phyloP scores from a whole-genome alignment of 1,284 basidiomycete genomes.

The Leccinum angustisporum region DNA sequence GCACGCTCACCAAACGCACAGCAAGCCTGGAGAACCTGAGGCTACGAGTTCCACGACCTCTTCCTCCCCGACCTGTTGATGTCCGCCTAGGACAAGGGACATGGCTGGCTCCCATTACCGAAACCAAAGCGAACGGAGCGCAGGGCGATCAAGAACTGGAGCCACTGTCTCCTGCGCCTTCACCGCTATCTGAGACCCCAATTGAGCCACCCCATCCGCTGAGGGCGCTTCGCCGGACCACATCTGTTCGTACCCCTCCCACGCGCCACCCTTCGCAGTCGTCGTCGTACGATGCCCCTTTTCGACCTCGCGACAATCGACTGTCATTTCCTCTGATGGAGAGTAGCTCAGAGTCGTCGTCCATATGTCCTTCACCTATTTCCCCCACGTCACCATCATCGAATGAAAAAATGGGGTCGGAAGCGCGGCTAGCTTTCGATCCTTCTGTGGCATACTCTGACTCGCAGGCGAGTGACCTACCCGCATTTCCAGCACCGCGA shows the following conservation, averaged over 20 bases:
- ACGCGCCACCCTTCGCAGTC: slow-evolving; percentile 4
- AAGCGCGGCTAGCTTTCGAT: slow-evolving; percentile 32
- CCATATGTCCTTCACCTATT: slow-evolving; percentile 7
- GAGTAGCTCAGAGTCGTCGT: slow-evolving; percentile 5
- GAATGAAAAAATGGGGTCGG: background rate
- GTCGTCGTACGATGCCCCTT: slow-evolving; percentile 2
- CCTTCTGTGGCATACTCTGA: slow-evolving; percentile 48
- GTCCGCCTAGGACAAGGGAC: slow-evolving; percentile 18
- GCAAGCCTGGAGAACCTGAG: background rate
- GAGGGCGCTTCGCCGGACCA: slow-evolving; percentile 7
- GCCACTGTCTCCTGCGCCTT: slow-evolving; percentile 3
- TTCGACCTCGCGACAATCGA: slow-evolving; percentile 7
- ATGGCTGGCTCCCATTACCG: slow-evolving; percentile 19
- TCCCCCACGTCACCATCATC: background rate
- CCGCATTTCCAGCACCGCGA: slow-evolving; percentile 8
- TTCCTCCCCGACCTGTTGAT: slow-evolving; percentile 25
- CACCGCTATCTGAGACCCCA: slow-evolving; percentile 12
- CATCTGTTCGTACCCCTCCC: slow-evolving; percentile 6
- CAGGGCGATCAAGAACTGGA: slow-evolving; percentile 1
- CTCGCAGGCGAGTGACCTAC: slow-evolving; percentile 7
- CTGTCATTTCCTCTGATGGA: slow-evolving; percentile 5
- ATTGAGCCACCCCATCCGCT: slow-evolving; percentile 8
- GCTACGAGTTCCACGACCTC: slow-evolving; percentile 23
- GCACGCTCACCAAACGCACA: slow-evolving; percentile 11
- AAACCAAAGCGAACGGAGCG: slow-evolving; percentile 9